A percentile compares a stretch with the other conserved stretches of the same genome.
Conservation (phyloP, 768 basidiomycete genomes). For the Podaxis pistillaris region DNA sequence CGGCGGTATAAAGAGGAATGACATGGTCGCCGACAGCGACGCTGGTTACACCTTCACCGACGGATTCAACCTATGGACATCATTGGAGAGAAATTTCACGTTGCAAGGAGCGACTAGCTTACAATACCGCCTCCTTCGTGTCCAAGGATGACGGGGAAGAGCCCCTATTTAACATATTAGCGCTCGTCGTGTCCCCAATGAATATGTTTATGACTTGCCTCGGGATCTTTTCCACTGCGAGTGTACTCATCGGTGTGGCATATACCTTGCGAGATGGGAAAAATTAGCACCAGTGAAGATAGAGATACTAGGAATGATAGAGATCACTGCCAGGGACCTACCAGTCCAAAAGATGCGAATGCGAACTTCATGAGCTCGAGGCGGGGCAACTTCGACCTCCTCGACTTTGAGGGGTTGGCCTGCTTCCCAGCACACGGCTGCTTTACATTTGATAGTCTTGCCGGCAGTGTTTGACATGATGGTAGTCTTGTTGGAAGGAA, state of each 20-base stretch:
- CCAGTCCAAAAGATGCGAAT: constrained; percentile 93
- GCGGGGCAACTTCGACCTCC: constrained; percentile 92
- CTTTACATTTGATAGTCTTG: constrained; percentile 83
- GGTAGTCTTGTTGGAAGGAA: constrained; percentile 19
- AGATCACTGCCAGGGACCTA: constrained; percentile 25
- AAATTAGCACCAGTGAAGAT: constrained; percentile 12
- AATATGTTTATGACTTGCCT: constrained; percentile 46
- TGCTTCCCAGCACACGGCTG: constrained; percentile 94
- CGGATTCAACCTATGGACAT: constrained; percentile 79
- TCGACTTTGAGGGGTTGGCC: constrained; percentile 85
- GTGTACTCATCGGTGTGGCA: constrained; percentile 99
- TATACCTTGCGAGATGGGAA: constrained; percentile 51
- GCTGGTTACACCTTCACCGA: constrained; percentile 90
- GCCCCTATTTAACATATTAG: constrained; percentile 47
- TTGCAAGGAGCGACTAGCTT: constrained; percentile 28
- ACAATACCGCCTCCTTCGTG: constrained; percentile 94
- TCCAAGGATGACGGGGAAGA: constrained; percentile 91
- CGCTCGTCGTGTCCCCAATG: not conserved
- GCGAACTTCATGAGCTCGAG: constrained; percentile 86
- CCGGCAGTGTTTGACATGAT: constrained; percentile 76
- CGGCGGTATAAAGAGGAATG: constrained; percentile 94
- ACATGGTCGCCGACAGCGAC: constrained; percentile 90
- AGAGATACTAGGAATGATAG: not conserved
- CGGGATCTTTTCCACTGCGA: constrained; percentile 92
- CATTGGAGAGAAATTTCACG: constrained; percentile 13